Evolutionary conservation across 352 stramenopile species (phyloP).

Genomic region (Pythium guiyangense): DNA sequence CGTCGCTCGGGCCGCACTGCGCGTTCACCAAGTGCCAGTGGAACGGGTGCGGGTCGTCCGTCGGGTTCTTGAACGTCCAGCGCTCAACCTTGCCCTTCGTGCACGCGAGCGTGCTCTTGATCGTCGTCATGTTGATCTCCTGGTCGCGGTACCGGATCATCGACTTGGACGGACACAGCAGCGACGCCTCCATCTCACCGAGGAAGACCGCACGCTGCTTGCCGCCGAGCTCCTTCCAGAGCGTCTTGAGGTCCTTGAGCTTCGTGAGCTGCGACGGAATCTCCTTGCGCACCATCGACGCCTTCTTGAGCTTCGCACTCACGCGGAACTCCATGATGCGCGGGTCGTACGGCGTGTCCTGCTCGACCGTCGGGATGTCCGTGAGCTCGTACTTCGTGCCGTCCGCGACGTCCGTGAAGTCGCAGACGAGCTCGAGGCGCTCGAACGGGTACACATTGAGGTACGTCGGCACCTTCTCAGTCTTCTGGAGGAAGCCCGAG

Average conservation of each 20-base stretch:
- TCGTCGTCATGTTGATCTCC: conserved; percentile 49
- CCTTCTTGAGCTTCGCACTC: conserved; percentile 28
- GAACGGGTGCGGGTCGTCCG: conserved; percentile 69
- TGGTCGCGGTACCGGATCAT: conserved; percentile 50
- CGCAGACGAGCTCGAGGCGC: conserved; percentile 51
- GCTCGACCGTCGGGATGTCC: conserved; percentile 33
- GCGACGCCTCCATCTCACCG: conserved; percentile 45
- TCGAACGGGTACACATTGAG: conserved; percentile 56
- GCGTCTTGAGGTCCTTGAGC: conserved; percentile 45
- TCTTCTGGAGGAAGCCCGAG: conserved; percentile 48
- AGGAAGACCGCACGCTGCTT: conserved; percentile 50
- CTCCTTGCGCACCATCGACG: conserved; percentile 24
- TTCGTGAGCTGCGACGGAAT: conserved; percentile 34
- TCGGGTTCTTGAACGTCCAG: conserved; percentile 78
- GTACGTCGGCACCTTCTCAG: conserved; percentile 17
- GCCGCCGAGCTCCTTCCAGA: conserved; percentile 42
- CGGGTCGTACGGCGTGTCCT: conserved; percentile 42
- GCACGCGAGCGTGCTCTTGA: conserved; percentile 43
- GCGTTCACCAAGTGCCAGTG: conserved; percentile 77
- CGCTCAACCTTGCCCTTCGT: conserved; percentile 74
- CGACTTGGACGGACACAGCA: conserved; percentile 31
- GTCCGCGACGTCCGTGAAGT: conserved; percentile 38
- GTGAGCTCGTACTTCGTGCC: conserved; percentile 43
- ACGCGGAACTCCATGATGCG: conserved; percentile 56
- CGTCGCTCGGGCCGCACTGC: conserved; percentile 59